These are phyloP conservation scores for Crithidia bombi DNA, from an alignment of 208 protist species.

Conservation along the genomic window DNA sequence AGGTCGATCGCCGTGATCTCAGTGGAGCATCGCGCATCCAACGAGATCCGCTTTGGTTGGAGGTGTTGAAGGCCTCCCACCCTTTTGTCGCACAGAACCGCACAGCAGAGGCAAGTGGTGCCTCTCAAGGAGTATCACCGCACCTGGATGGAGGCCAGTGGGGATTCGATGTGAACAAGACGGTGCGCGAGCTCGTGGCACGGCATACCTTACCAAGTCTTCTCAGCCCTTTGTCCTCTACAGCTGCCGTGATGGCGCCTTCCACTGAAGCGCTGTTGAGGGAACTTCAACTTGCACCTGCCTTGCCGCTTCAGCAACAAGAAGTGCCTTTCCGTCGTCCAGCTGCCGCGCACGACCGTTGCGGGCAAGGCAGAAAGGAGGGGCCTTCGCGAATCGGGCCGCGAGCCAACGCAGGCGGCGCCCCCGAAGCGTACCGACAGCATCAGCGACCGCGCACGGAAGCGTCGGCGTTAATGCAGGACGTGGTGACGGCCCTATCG, in stretches of 20 bases:
- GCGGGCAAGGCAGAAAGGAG: neutral
- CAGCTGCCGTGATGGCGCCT: slow-evolving; percentile 19
- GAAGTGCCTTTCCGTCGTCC: neutral
- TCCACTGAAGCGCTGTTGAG: slow-evolving; percentile 48
- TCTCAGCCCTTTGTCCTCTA: neutral
- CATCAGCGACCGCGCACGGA: slow-evolving; percentile 25
- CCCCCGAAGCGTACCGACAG: neutral
- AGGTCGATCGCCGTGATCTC: neutral
- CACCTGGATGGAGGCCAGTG: neutral
- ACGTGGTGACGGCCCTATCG: neutral
- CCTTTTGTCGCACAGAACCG: slow-evolving; percentile 44
- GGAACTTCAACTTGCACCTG: slow-evolving; percentile 43
- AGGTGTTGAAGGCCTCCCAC: slow-evolving; percentile 63
- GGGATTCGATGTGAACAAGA: slow-evolving; percentile 19
- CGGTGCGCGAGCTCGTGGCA: neutral
- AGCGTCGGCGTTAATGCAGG: neutral
- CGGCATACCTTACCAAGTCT: neutral
- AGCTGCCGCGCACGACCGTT: neutral
- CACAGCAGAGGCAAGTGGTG: neutral
- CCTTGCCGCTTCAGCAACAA: slow-evolving; percentile 48
- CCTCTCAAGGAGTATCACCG: neutral
- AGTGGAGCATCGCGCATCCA: slow-evolving; percentile 39
- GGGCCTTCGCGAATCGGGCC: neutral
- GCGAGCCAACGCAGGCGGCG: neutral
- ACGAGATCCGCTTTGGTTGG: slow-evolving; percentile 71